Percentiles rank a stretch among this genome's conserved stretches.
phyloP scores from a whole-genome alignment of 75 land plant genomes.

The Selaginella tamariscina region DNA sequence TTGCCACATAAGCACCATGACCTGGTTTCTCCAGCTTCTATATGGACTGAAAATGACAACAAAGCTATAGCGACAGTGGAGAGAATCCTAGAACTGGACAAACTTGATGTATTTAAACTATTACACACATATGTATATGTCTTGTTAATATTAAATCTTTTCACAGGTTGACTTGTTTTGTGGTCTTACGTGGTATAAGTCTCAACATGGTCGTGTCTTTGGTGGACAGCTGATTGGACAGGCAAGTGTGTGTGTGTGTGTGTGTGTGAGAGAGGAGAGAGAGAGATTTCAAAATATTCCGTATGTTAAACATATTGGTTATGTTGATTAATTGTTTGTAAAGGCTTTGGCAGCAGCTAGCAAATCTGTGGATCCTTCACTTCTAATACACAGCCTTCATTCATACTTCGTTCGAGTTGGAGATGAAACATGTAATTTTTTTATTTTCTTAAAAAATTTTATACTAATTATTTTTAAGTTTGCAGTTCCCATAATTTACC shows the following conservation, averaged over 20 bases:
- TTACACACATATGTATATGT: too few species aligned
- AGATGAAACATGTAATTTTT: constrained; percentile 48
- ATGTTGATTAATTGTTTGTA: constrained; percentile 9
- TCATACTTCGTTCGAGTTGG: constrained; percentile 66
- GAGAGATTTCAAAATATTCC: too few species aligned
- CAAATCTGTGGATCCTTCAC: constrained; percentile 82
- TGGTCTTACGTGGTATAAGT: constrained; percentile 55
- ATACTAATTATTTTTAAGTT: not conserved
- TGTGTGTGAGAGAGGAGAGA: too few species aligned
- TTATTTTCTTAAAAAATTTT: not conserved
- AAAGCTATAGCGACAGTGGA: constrained; percentile 47
- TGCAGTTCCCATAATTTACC: constrained; percentile 84
- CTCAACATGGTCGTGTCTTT: constrained; percentile 65
- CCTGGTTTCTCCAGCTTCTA: constrained; percentile 53
- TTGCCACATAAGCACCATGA: constrained; percentile 37
- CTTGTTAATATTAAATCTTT: too few species aligned
- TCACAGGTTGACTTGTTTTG: constrained; percentile 71
- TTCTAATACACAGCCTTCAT: constrained; percentile 80
- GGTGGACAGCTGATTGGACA: constrained; percentile 92
- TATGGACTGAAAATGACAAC: constrained; percentile 55
- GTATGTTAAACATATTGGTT: too few species aligned
- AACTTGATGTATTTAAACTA: constrained; percentile 76
- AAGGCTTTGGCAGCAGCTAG: constrained; percentile 98
- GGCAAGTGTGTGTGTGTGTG: too few species aligned
- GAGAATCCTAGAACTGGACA: constrained; percentile 57